Percentiles rank a stretch among this genome's conserved stretches.
Evolutionary conservation across 2,329 filamentous ascomycete genomes (phyloP).

Genomic region (Colletotrichum liriopes): DNA sequence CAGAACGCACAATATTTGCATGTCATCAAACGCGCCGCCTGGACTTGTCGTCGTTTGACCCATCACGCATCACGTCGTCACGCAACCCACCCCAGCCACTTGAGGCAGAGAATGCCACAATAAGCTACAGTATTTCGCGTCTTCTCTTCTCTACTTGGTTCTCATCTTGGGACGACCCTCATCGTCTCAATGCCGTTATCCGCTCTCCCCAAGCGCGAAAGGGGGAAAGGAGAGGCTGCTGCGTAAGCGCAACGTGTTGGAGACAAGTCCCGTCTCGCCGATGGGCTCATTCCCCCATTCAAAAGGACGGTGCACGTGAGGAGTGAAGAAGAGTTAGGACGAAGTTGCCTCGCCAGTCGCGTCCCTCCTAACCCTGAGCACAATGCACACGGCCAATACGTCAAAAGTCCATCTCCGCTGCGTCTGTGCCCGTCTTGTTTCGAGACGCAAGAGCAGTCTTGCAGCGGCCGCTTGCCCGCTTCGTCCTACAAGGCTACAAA

Average conservation of each 20-base stretch:
- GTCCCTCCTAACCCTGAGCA: background rate
- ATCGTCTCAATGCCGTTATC: constrained; percentile 29
- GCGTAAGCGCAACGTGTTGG: constrained; percentile 31
- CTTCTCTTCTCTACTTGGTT: background rate
- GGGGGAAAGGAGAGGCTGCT: background rate
- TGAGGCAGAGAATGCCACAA: constrained; percentile 19
- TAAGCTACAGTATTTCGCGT: background rate
- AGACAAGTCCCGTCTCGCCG: constrained; percentile 34
- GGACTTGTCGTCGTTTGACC: constrained; percentile 32
- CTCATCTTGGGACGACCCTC: constrained; percentile 33
- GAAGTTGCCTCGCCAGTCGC: background rate
- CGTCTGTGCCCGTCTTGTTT: constrained; percentile 13
- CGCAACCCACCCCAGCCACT: constrained; percentile 19
- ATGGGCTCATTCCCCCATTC: constrained; percentile 15
- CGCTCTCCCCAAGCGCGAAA: constrained; percentile 10
- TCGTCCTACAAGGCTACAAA: constrained; percentile 3
- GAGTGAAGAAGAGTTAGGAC: background rate
- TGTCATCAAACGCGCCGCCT: constrained; percentile 32
- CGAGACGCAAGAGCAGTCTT: constrained; percentile 2
- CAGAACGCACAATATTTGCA: constrained; percentile 7
- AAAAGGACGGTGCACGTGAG: constrained; percentile 18
- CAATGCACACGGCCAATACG: background rate
- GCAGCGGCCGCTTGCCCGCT: background rate
- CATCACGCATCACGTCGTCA: constrained; percentile 5
- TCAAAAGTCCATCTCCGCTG: background rate